Base-by-base conservation (phyloP, 2,329 filamentous ascomycete species). In the Emmonsiellopsis sp. region DNA sequence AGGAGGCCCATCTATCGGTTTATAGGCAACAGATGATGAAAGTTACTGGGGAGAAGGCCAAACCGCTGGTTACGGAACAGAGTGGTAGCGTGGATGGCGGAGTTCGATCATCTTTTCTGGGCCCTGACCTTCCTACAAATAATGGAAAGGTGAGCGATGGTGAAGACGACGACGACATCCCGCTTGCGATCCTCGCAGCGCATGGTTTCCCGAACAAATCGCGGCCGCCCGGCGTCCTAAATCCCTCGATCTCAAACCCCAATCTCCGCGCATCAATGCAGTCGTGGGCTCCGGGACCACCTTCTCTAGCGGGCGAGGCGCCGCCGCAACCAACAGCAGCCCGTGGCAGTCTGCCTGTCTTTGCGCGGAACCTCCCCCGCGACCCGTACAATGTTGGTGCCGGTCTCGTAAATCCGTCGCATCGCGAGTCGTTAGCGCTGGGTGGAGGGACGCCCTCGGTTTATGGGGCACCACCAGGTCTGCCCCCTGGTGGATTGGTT, bases 11-110 rank as follows among this genome's bases (percentile, higher is more conserved):
- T 67, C 85, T 95, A 76, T 80, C 89, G 1, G 85, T 95, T 1
- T 95, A 95, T 68, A 82, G 90, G 54, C 90, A 95, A 68, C 87
- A 93, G 70, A 95, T 95, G 90, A 95, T 92, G 87, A 95, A 95
- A 71, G 86, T 93, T 32, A 94, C 89, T 0, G 90, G 90, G 47
- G 88, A 92, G 40, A 40, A 50, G 30, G 15, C 35, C 38, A 56
- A 57, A n/a, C 3, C 77, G 4, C 69, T 76, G 9, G 71, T 73
- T 42, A 68, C 77, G 2, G 61, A 60, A 11, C 64, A 73, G 9
- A 68, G 77, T 30, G 80, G 82, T n/a, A 77, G 81, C 11, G 73
- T 74, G 49, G 68, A 84, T 56, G 75, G 79, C 15, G 73, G 78
- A 35, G 82, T 81, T 50, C 68, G 67, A 15, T 61, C 67, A 15